Base-by-base conservation (phyloP, 352 stramenopile genomes). In the Globisporangium paroecandrum region DNA sequence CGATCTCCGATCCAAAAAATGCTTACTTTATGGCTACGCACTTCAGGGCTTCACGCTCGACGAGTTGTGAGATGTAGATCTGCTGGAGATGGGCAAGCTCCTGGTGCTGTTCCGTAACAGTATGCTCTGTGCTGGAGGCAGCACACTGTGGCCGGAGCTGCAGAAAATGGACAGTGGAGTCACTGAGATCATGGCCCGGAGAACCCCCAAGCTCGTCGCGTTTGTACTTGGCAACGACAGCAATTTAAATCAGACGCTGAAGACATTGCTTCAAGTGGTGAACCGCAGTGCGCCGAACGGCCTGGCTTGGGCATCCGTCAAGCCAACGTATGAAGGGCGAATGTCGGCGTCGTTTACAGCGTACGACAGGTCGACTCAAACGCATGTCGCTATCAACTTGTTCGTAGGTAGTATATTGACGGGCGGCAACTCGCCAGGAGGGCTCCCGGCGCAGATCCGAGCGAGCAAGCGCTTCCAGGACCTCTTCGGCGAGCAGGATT, bases 401-500 rank as follows among this genome's bases (percentile, higher is more conserved):
- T 79, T 85, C n/a, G 79, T 67, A 6, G 79, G 82, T 0, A 58
- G 66, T 2, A 69, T 90, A 3, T 41, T 87, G 13, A 74, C 70
- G 0, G 72, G 87, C 60, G 82, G 80, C 0, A 68, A 73, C 27
- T 58, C 71, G 13, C 74, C 80, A 20, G 70, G 71, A 34, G 73
- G 77, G 12, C 64, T 90, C 0, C 77, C 82, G 34, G 9, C 15
- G 0, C 36, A 62, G 0, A 83, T 90, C 59, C 75, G 73, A 13
- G 0, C 62, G 0, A 61, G 79, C 22, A 2, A 73, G n/a, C 53
- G 58, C 15, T 90, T 85, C 53, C 47, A 53, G 12, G 58, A 64
- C 20, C 43, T 87, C 3, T 90, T 90, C 64, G 68, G 76, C 6
- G 51, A 62, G 0, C 60, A 68, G 29, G 79, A 90, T 24, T 89